phyloP scores from a whole-genome alignment of 1,284 basidiomycete genomes.

The Phenoliferia sp. region DNA sequence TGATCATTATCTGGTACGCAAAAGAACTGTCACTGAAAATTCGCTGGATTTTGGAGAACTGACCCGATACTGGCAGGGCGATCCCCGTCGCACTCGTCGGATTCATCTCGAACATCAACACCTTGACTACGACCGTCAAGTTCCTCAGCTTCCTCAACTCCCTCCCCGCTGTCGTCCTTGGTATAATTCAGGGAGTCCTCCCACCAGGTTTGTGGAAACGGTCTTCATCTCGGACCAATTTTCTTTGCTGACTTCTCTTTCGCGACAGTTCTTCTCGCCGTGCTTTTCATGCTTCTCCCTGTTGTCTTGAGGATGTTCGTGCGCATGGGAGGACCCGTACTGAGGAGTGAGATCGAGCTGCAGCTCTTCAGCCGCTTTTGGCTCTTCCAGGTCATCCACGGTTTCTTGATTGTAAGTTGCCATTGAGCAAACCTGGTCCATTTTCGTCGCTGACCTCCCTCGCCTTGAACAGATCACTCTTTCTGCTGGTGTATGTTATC shows the following conservation, averaged over 20 bases:
- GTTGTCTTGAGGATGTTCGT: conserved; percentile 74
- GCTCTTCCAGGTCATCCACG: conserved; percentile 82
- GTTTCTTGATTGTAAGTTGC: conserved; percentile 76
- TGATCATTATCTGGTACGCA: conserved; percentile 57
- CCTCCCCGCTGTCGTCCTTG: conserved; percentile 59
- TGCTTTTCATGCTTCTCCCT: conserved; percentile 87
- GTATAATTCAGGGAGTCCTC: conserved; percentile 86
- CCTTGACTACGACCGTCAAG: conserved; percentile 57
- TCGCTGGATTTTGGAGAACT: conserved; percentile 39
- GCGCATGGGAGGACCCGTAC: conserved; percentile 73
- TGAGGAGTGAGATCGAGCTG: conserved; percentile 74
- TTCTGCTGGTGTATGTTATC: conserved; percentile 37
- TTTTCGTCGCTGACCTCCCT: not conserved
- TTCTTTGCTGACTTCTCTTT: conserved; percentile 42
- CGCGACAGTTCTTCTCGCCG: conserved; percentile 74
- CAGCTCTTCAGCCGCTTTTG: conserved; percentile 88
- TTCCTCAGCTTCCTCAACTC: conserved; percentile 82
- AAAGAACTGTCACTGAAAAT: conserved; percentile 37
- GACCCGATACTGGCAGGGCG: too few species aligned
- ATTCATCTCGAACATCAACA: conserved; percentile 71
- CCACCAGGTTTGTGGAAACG: conserved; percentile 48
- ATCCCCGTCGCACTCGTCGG: conserved; percentile 65
- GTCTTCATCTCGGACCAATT: not conserved
- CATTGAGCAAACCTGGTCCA: not conserved
- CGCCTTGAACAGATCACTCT: not conserved